phyloP scores from a whole-genome alignment of 2,329 filamentous ascomycete species.

The Phyllosticta citriasiana region DNA sequence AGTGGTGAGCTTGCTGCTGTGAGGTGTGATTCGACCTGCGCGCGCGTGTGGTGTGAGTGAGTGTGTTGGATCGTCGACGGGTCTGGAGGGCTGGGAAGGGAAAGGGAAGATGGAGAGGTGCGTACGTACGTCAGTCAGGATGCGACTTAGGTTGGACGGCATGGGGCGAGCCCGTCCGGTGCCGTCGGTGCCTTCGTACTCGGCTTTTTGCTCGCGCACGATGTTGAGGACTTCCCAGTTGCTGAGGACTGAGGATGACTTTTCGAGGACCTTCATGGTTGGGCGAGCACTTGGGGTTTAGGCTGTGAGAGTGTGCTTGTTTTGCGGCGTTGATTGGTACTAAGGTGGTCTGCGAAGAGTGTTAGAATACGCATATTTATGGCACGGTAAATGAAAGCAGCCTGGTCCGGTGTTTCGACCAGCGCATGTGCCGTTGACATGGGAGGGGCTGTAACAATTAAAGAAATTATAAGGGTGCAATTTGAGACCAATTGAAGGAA shows the following conservation, averaged over 20 bases:
- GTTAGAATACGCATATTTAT: no score
- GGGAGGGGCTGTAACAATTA: no score
- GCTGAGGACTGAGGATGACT: constrained; percentile 58
- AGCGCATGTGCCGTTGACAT: no score
- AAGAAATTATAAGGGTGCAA: no score
- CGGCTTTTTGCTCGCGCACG: constrained; percentile 23
- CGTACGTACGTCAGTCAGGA: constrained; percentile 52
- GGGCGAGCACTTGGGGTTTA: not conserved
- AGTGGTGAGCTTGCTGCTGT: constrained; percentile 17
- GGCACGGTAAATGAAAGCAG: no score
- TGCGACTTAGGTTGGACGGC: constrained; percentile 48
- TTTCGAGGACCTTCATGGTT: constrained; percentile 50
- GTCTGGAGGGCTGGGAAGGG: not conserved
- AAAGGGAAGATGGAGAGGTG: not conserved
- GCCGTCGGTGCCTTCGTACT: constrained; percentile 24
- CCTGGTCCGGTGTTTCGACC: no score
- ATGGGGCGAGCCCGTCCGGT: constrained; percentile 18
- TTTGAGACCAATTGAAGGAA: no score
- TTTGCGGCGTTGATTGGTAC: no score
- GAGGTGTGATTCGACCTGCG: constrained; percentile 40
- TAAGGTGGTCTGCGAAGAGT: no score
- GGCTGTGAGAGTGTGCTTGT: no score
- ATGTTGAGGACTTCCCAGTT: constrained; percentile 60
- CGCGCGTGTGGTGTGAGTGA: not conserved
- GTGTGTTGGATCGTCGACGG: not conserved